A percentile compares a stretch with the other conserved stretches of the same genome.
Conservation (phyloP, 495 filamentous ascomycete genomes). For the Trichoderma orchidacearum region DNA sequence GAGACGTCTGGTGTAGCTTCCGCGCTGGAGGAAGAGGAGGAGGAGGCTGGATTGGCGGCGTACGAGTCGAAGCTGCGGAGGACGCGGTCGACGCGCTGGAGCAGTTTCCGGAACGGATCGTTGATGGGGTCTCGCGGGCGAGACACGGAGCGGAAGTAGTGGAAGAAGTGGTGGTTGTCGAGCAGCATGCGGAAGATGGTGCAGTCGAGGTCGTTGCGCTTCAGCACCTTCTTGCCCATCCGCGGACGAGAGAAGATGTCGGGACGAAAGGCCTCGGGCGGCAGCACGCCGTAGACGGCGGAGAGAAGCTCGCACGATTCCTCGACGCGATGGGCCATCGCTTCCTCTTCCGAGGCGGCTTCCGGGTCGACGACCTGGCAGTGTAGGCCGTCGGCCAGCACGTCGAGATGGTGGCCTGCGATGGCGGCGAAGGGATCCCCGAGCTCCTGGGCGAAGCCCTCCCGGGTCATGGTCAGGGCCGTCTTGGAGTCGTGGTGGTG, state of each 20-base stretch:
- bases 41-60: slow-evolving; percentile 8
- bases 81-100: slow-evolving; percentile 22
- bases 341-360: slow-evolving; percentile 1
- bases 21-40: neutral
- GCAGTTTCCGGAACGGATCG: slow-evolving; percentile 24
- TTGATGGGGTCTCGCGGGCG: slow-evolving; percentile 19
- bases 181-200: slow-evolving; percentile 34
- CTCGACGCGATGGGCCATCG: slow-evolving; percentile 13
- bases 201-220: slow-evolving; percentile 27
- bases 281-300: slow-evolving; percentile 13
- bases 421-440: slow-evolving; percentile 27
- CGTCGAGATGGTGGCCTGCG: slow-evolving; percentile 26
- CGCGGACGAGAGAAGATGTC: slow-evolving; percentile 19
- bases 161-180: slow-evolving; percentile 27
- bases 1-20: slow-evolving; percentile 13
- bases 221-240: slow-evolving; percentile 11
- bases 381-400: slow-evolving; percentile 28
- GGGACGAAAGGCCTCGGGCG: slow-evolving; percentile 21
- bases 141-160: slow-evolving; percentile 23
- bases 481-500: slow-evolving; percentile 20
- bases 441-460: slow-evolving; percentile 25
- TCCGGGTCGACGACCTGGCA: slow-evolving; percentile 24
- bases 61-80: slow-evolving; percentile 22
- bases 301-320: slow-evolving; percentile 31
- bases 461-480: slow-evolving; percentile 17